Conservation (phyloP, 2,329 filamentous ascomycete species). For the Xylaria sp. region DNA sequence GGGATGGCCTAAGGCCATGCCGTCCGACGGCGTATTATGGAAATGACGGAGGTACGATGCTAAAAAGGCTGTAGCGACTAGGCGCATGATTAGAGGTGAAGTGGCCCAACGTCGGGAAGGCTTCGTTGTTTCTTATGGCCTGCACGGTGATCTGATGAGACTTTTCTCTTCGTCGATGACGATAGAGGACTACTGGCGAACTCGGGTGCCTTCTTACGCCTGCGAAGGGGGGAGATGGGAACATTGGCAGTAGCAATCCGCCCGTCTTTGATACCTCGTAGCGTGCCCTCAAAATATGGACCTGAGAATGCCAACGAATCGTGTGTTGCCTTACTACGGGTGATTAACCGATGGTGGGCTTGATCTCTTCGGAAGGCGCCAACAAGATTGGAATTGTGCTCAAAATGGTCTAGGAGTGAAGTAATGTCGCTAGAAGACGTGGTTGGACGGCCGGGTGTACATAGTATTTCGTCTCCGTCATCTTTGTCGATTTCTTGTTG, state of each 20-base stretch:
- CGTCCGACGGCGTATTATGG: constrained; percentile 39
- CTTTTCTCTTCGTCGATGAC: constrained; percentile 66
- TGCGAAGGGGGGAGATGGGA: constrained; percentile 74
- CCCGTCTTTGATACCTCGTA: constrained; percentile 73
- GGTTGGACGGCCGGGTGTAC: constrained; percentile 63
- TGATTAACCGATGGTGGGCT: constrained; percentile 69
- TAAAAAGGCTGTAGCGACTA: not conserved
- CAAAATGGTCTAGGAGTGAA: constrained; percentile 73
- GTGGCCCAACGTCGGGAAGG: constrained; percentile 65
- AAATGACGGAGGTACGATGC: not conserved
- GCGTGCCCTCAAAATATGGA: constrained; percentile 68
- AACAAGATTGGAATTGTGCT: constrained; percentile 74
- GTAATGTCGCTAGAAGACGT: constrained; percentile 62
- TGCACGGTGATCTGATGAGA: constrained; percentile 56
- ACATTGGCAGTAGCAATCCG: constrained; percentile 73
- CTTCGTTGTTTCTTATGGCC: constrained; percentile 69
- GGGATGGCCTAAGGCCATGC: constrained; percentile 39
- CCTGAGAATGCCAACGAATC: constrained; percentile 72
- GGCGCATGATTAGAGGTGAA: constrained; percentile 55
- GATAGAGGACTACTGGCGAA: constrained; percentile 61
- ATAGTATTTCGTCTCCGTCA: constrained; percentile 57
- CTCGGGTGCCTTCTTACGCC: constrained; percentile 63
- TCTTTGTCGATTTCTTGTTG: constrained; percentile 61
- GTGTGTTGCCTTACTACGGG: constrained; percentile 69
- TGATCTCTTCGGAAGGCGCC: constrained; percentile 81